These are phyloP conservation scores for Sugiyamaella boreocaroliniensis DNA, from an alignment of 805 yeast species.

Conservation along the genomic window DNA sequence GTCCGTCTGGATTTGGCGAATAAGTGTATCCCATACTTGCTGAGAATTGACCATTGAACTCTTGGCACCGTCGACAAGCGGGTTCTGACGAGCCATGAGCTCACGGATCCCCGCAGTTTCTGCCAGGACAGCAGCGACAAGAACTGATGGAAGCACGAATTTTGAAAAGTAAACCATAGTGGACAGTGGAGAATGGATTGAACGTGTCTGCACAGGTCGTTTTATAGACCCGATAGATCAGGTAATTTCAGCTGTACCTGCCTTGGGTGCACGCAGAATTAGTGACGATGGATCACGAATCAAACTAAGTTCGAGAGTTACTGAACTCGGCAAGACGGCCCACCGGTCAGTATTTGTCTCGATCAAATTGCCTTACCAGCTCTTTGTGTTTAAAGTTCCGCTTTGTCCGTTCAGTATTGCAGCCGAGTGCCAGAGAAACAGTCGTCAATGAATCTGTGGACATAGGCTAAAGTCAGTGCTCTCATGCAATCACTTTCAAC, in stretches of 20 bases:
- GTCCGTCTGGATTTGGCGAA: neutral
- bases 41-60: slow-evolving; percentile 1
- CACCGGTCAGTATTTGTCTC: neutral
- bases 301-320: neutral
- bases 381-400: neutral
- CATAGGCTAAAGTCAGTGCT: too few relatives aligned
- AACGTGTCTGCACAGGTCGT: neutral
- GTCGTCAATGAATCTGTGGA: too few relatives aligned
- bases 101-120: neutral
- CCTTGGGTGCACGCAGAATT: neutral
- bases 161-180: neutral
- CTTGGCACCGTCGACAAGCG: neutral
- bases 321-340: neutral
- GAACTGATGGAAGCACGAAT: neutral
- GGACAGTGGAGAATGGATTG: neutral
- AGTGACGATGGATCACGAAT: neutral
- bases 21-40: neutral
- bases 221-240: neutral
- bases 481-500: too few relatives aligned
- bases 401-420: neutral
- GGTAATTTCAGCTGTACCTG: neutral
- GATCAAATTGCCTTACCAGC: neutral
- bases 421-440: too few relatives aligned
- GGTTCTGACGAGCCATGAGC: neutral
- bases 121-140: neutral